phyloP scores from a whole-genome alignment of 805 yeast species.

The Clavispora santaluciae region DNA sequence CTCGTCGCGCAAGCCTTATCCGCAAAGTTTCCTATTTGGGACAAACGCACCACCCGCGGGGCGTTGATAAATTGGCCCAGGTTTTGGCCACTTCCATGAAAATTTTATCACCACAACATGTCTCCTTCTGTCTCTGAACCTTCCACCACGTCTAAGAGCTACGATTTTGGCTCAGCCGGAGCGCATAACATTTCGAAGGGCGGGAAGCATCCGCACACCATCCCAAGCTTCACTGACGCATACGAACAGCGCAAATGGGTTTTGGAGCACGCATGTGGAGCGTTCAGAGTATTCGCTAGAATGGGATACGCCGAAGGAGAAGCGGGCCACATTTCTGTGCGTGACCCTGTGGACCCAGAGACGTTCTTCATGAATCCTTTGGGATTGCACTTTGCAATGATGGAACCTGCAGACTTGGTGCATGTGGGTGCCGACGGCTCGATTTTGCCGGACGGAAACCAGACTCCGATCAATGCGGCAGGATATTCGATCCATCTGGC shows the following conservation, averaged over 20 bases:
- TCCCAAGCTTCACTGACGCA: slow-evolving; percentile 6
- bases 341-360: slow-evolving; percentile 11
- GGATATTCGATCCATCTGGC: slow-evolving; percentile 11
- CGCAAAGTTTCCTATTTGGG: not conserved
- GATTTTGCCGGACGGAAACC: slow-evolving; percentile 8
- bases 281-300: slow-evolving; percentile 9
- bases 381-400: slow-evolving; percentile 9
- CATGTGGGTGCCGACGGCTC: slow-evolving; percentile 6
- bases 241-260: slow-evolving; percentile 6
- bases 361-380: slow-evolving; percentile 11
- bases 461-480: slow-evolving; percentile 9
- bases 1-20: not conserved
- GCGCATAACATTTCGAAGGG: slow-evolving; percentile 11
- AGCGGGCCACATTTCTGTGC: slow-evolving; percentile 10
- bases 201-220: slow-evolving; percentile 4
- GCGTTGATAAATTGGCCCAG: too few species aligned
- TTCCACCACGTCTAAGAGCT: slow-evolving; percentile 2
- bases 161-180: slow-evolving; percentile 4
- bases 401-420: slow-evolving; percentile 7
- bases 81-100: too few species aligned
- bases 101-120: not conserved
- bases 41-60: not conserved
- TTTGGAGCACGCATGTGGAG: slow-evolving; percentile 6
- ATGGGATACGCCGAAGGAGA: slow-evolving; percentile 9
- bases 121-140: not conserved